Evolutionary conservation across 2,329 filamentous ascomycete genomes (phyloP), one percentile per base, ranked within the genome.

Genomic region (Harringtonia aguacate): DNA sequence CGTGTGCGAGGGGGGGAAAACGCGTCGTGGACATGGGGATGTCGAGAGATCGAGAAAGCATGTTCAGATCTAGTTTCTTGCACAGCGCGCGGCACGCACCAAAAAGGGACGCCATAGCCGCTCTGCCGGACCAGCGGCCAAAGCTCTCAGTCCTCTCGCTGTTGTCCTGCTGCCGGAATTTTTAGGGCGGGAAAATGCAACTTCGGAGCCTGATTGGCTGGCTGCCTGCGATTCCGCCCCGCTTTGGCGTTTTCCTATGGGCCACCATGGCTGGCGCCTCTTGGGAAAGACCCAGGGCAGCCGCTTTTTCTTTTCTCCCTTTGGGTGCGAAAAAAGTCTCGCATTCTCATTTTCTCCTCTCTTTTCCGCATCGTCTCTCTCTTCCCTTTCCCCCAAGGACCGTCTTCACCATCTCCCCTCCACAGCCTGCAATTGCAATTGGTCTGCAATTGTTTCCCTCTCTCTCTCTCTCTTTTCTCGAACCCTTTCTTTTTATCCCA

Each of bases 381-480:
- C 29, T 29, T 35, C 36, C 39, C 29, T 44, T 42, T 45, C 35
- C 43, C 39, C 39, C 17, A 33, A 44, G 24, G 31, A 36, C 42
- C 36, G 29, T 38, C 41, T 39, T 39, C 36, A 35, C 39, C n/a
- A 31, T 29, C 43, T 36, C 31, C 35, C 37, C 45, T 34, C 38
- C 35, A 28, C 44, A 33, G 43, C 28, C 33, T 59, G 60, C 75
- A 77, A 74, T 77, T 78, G 73, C 73, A 69, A 65, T 58, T 58
- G 53, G 63, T 50, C 64, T 72, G 76, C 76, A 79, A 78, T 80
- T 80, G 77, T 65, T 64, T 56, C 66, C 68, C 61, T 62, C 61
- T 67, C 63, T 62, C 63, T 66, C 66, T 63, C 70, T 66, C 61
- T 62, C 65, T 61, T 70, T 58, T 68, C 61, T 67, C 67, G 69